Percentiles rank a stretch among this genome's conserved stretches.
phyloP scores from a whole-genome alignment of 306 rosid species.

The Rosa lucieae region DNA sequence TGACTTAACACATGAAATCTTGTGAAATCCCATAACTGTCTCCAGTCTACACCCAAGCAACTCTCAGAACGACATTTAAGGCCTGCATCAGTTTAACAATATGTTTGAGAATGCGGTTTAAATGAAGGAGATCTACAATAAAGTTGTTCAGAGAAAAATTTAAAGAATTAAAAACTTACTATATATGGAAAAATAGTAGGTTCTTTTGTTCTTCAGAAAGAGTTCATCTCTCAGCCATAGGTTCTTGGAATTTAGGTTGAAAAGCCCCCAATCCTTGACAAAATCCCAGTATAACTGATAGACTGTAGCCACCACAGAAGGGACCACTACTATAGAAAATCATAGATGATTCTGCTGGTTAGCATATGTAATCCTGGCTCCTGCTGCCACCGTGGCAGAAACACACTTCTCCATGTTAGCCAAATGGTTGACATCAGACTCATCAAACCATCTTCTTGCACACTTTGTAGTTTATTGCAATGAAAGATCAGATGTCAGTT shows the following conservation, averaged over 20 bases:
- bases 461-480: conserved; percentile 47
- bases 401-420: conserved; percentile 97
- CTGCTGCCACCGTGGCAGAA: conserved; percentile 98
- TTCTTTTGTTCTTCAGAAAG: conserved; percentile 63
- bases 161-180: conserved; percentile 37
- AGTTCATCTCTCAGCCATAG: conserved; percentile 84
- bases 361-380: conserved; percentile 71
- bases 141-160: neutral
- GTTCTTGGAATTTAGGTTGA: conserved; percentile 62
- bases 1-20: conserved; percentile 35
- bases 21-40: conserved; percentile 45
- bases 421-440: conserved; percentile 54
- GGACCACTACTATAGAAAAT: conserved; percentile 55
- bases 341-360: conserved; percentile 44
- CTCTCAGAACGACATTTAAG: conserved; percentile 68
- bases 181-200: conserved; percentile 61
- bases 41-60: conserved; percentile 67
- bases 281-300: conserved; percentile 97
- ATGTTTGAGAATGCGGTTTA: conserved; percentile 15
- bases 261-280: conserved; percentile 87
- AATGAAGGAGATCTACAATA: neutral
- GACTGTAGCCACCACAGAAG: conserved; percentile 74
- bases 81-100: conserved; percentile 46
- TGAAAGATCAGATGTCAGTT: conserved; percentile 30
- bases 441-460: conserved; percentile 86